Base-by-base conservation (phyloP, 164 flowering plant species). In the Vitis amurensis region DNA sequence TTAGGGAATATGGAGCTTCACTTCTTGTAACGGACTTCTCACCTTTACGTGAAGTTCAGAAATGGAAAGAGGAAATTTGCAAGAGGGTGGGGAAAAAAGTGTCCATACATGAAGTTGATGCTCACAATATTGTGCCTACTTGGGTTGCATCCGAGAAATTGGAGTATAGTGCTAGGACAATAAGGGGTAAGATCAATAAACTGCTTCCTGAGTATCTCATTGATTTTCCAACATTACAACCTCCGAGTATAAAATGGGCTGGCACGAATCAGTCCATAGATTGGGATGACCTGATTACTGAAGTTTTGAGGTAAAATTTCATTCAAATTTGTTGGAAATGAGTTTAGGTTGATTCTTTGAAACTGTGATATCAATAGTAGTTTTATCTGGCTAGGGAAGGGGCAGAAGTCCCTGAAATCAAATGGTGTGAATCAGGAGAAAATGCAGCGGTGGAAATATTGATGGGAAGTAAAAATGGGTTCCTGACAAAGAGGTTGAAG, bases 371-470 rank as follows among this genome's bases (percentile, higher is more conserved):
- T 64, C 11, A 10, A 52, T 56, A 10, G 63, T 37, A 50, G 60
- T 69, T 74, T 63, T n/a, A 11, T 56, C 6, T 70, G 49, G 63
- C n/a, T 85, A 93, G 98, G 85, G 83, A 89, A 86, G 97, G 97
- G 30, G 91, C 90, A 58, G 98, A 89, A 75, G 97, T 95, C 74
- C 93, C 98, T 44, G 98, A 95, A 83, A 51, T 95, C 61, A 77
- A 73, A 53, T 95, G 99, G 98, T 90, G 93, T 74, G 84, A 79
- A 73, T 88, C 99, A 15, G 99, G 99, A 63, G 98, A 95, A 80
- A 49, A 64, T 53, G 93, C 91, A 17, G 99, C 94, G 27, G 74
- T 84, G 79, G 91, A 95, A 78, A 85, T 88, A 59, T 71, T 95
- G 66, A 78, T 77, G 85, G 99, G 98, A 52, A 79, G 74, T 59